Percentiles rank a stretch among this genome's conserved stretches.
These are phyloP conservation scores for Ophiostoma piceae DNA, from an alignment of 2,329 filamentous ascomycete species.

Conservation along the genomic window DNA sequence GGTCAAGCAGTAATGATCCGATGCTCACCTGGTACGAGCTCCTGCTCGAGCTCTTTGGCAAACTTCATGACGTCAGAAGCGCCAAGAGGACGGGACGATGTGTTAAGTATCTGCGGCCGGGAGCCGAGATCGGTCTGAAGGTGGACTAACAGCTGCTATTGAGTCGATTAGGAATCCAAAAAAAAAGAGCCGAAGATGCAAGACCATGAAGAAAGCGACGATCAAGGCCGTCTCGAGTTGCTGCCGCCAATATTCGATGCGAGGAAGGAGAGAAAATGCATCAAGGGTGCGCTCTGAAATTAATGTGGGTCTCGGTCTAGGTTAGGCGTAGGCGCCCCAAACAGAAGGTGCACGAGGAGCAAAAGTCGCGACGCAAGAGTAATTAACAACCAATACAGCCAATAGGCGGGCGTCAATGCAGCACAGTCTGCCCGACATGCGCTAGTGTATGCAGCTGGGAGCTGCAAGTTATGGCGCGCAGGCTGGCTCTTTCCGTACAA, in stretches of 20 bases:
- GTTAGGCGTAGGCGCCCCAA: not conserved
- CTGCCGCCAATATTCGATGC: not conserved
- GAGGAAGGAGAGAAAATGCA: not conserved
- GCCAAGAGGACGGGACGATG: not conserved
- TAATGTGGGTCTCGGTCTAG: conserved; percentile 1
- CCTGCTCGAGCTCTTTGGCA: conserved; percentile 74
- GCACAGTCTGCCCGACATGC: not conserved
- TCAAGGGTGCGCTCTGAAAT: not conserved
- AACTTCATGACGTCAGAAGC: conserved; percentile 53
- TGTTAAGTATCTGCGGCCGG: not conserved
- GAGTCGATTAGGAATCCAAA: not conserved
- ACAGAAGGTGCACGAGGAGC: not conserved
- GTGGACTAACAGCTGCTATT: not conserved
- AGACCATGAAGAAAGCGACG: not conserved
- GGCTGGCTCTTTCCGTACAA: not conserved
- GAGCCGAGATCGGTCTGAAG: not conserved
- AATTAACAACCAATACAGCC: not conserved
- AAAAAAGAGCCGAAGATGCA: not conserved
- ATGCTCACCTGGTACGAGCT: conserved; percentile 69
- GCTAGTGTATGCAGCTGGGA: not conserved
- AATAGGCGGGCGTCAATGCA: conserved; percentile 6
- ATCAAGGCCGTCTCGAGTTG: not conserved
- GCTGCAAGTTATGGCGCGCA: not conserved
- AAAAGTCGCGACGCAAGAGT: not conserved
- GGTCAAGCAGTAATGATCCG: not conserved